Base-by-base conservation (phyloP, 1,139 yeast species). In the Diutina mesorugosa region DNA sequence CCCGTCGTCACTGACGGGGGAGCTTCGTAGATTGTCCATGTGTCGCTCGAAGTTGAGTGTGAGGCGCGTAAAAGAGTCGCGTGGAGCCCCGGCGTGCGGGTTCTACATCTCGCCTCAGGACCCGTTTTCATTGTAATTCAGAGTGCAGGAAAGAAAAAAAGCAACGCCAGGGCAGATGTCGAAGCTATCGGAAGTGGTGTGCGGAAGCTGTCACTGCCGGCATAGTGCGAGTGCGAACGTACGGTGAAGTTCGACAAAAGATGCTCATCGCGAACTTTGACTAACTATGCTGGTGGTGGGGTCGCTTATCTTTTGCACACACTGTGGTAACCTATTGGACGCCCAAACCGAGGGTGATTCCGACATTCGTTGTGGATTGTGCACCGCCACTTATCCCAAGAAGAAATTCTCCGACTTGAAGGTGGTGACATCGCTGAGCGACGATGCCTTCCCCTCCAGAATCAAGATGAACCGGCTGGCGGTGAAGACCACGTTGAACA, bases 391-490 rank as follows among this genome's bases (percentile, higher is more conserved):
- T 51, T 87, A 83, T 69, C 83, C 79, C 62, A 76, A 80, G 51
- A 66, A 76, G 48, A 66, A 84, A 59, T 90, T 88, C 67, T 83
- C 87, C 55, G 82, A 89, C 66, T 77, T 93, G 66, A 86, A 88
- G 67, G 98, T 93, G 59, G 84, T 86, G 47, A 93, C 99, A 5
- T 80, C 80, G 57, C 89, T 97, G 0, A 81, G 96, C 0, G 85
- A 84, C 47, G 95, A 89, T 69, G 98, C 98, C 0, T 93, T 93
- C 71, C 98, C 98, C 28, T 90, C 97, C 9, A 73, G 85, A 9
- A 74, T 93, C 60, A 83, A 83, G 65, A 76, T 89, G 64, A 90
- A 90, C 67, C 80, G 89, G 63, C 90, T 97, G 4, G 89, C 88
- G 1, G 99, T 93, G 53, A 91, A 93, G 73, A 90, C 98, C 0